Evolutionary conservation across 192 early-diverging fungal species (phyloP).

Genomic region (Chytriomyces hyalinus): DNA sequence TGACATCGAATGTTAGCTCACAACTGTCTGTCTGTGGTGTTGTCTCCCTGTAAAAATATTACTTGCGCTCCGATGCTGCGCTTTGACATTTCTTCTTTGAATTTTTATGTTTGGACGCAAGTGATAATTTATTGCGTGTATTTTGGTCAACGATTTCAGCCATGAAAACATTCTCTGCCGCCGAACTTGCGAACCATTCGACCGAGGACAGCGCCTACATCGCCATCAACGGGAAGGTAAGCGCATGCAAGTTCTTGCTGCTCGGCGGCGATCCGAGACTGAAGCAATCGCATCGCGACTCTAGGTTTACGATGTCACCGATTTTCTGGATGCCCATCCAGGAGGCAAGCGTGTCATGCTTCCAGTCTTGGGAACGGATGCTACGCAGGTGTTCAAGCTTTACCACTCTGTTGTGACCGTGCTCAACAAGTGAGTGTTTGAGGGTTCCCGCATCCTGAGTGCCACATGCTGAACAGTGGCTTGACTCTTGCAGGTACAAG

Average conservation of each 20-base stretch:
- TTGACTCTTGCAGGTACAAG: slow-evolving; percentile 17
- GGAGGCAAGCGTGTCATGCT: slow-evolving; percentile 79
- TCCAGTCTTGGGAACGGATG: slow-evolving; percentile 76
- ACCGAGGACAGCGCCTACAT: slow-evolving; percentile 55
- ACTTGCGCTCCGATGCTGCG: no score
- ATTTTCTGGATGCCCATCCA: slow-evolving; percentile 75
- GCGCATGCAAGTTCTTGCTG: background rate
- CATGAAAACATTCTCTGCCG: background rate
- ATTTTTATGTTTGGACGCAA: no score
- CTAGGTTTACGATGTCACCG: slow-evolving; percentile 72
- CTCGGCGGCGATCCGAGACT: background rate
- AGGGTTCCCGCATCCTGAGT: background rate
- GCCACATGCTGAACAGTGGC: background rate
- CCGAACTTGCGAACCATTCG: slow-evolving; percentile 42
- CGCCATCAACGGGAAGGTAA: slow-evolving; percentile 47
- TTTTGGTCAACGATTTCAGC: background rate
- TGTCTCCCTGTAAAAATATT: no score
- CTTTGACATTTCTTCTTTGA: no score
- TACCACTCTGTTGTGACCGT: slow-evolving; percentile 55
- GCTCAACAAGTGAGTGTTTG: slow-evolving; percentile 7
- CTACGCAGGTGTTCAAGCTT: slow-evolving; percentile 63
- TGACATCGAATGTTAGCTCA: background rate
- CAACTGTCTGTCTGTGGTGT: no score
- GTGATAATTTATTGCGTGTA: no score
- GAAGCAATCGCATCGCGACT: background rate